Base-by-base conservation (phyloP, 148 eudicot genomes). In the Amaranthus hypochondriacus region DNA sequence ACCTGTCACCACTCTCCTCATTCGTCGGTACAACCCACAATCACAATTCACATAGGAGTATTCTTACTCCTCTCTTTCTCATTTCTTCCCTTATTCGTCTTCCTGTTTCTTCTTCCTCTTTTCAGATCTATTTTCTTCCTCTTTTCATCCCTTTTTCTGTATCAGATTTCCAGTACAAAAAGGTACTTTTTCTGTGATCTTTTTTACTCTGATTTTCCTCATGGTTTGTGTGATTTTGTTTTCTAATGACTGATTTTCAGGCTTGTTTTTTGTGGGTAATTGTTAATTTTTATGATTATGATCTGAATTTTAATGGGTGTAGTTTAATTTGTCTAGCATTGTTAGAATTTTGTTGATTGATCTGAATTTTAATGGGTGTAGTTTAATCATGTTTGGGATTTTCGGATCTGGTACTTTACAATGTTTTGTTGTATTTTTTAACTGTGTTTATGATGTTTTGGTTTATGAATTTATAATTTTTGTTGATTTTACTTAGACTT, bases 21-120 rank as follows among this genome's bases (percentile, higher is more conserved):
- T 75, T 76, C 79, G 83, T 75, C 79, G 82, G 79, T 79, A 75
- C 42, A 56, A 69, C 1, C 15, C 39, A 28, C 39, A 28, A 28
- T 28, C 39, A 28, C 39, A 28, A 28, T 28, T 28, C 39, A 28
- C 39, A 28, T 28, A 28, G 39, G 39, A 28, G 1, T 28, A 28
- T 2, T n/a, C 3, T 6, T 11, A 53, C 68, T 42, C 43, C 42
- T 13, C 42, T 15, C n/a, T 56, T 51, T 43, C 58, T 56, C 66
- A 69, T 48, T 61, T 11, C 48, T 64, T 71, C 67, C 13, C 15
- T 55, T 10, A 55, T 65, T 39, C 59, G 51, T 9, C 48, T 46
- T 57, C 39, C 50, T 57, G 50, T 55, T 39, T 21, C 70, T 15
- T 4, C 43, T 50, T 51, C 28, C 43, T 47, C 56, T 61, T 39